Conservation (phyloP, 768 basidiomycete genomes). For the Amanita phalloides region DNA sequence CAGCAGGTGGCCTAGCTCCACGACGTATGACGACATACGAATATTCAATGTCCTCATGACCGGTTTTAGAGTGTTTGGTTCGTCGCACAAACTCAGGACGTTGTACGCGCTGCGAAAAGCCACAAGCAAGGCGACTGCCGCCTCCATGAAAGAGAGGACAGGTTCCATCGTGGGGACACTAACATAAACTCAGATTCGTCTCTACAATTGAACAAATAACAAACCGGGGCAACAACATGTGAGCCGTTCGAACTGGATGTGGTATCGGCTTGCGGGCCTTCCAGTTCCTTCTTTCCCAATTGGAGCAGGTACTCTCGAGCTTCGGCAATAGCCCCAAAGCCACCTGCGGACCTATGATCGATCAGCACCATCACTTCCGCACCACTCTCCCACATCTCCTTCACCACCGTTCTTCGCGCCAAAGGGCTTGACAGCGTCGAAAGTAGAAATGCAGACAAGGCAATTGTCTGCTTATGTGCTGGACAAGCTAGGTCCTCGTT, state of each 20-base stretch:
- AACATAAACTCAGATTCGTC: background rate
- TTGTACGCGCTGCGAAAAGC: constrained; percentile 82
- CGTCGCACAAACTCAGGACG: constrained; percentile 75
- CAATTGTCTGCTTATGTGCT: constrained; percentile 45
- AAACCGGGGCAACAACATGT: constrained; percentile 84
- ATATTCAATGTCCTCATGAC: constrained; percentile 82
- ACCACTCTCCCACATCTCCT: constrained; percentile 88
- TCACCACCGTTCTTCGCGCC: constrained; percentile 55
- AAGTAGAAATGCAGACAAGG: constrained; percentile 79
- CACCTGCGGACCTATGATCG: constrained; percentile 67
- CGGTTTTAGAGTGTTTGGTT: constrained; percentile 79
- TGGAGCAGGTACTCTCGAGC: constrained; percentile 66
- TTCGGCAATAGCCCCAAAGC: constrained; percentile 71
- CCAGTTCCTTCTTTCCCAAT: constrained; percentile 48
- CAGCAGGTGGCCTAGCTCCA: constrained; percentile 50
- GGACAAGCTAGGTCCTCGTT: constrained; percentile 28
- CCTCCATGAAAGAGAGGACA: constrained; percentile 71
- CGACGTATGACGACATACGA: constrained; percentile 85
- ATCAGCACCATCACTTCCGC: constrained; percentile 82
- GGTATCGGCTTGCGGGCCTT: constrained; percentile 25
- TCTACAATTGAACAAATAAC: constrained; percentile 14
- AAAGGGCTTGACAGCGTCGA: constrained; percentile 56
- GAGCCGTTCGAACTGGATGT: constrained; percentile 36
- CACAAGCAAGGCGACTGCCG: constrained; percentile 48
- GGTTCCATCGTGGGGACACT: constrained; percentile 86